Evolutionary conservation across 148 eudicot species (phyloP).

Genomic region (Nyssa sinensis): DNA sequence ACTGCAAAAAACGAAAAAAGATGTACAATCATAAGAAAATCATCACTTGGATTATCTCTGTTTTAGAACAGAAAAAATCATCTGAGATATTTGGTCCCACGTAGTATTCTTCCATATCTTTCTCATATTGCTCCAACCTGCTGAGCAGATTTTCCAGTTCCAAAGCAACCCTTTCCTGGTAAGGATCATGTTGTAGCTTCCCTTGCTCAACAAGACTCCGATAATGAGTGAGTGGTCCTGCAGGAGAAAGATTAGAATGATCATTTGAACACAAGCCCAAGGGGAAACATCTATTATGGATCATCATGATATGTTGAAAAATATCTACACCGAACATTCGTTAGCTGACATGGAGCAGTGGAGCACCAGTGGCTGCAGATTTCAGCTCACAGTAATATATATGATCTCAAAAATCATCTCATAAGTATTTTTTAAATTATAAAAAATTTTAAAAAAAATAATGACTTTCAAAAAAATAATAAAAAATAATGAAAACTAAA

Average conservation of each 20-base stretch:
- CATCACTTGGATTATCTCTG: conserved; percentile 5
- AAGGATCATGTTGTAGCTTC: conserved; percentile 71
- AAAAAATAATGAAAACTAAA: no score
- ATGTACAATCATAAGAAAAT: conserved; percentile 19
- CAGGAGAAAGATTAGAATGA: conserved; percentile 7
- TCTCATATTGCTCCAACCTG: conserved; percentile 77
- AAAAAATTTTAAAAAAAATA: no score
- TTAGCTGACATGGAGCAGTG: not conserved
- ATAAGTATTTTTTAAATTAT: no score
- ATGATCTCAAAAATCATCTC: no score
- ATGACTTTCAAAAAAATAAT: no score
- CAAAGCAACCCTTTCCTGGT: conserved; percentile 82
- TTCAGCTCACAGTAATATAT: no score
- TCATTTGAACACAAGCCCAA: not conserved
- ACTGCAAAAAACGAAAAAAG: conserved; percentile 31
- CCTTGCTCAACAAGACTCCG: conserved; percentile 70
- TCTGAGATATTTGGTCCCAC: conserved; percentile 30
- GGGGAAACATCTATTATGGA: not conserved
- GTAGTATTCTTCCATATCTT: conserved; percentile 81
- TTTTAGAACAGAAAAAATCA: not conserved
- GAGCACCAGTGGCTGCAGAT: not conserved
- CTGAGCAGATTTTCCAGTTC: conserved; percentile 70
- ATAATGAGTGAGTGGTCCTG: conserved; percentile 71
- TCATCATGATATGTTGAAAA: not conserved
- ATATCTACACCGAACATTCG: not conserved